Evolutionary conservation across 495 filamentous ascomycete genomes (phyloP), one percentile per base, ranked within the genome.

Genomic region (Bacidia gigantensis): DNA sequence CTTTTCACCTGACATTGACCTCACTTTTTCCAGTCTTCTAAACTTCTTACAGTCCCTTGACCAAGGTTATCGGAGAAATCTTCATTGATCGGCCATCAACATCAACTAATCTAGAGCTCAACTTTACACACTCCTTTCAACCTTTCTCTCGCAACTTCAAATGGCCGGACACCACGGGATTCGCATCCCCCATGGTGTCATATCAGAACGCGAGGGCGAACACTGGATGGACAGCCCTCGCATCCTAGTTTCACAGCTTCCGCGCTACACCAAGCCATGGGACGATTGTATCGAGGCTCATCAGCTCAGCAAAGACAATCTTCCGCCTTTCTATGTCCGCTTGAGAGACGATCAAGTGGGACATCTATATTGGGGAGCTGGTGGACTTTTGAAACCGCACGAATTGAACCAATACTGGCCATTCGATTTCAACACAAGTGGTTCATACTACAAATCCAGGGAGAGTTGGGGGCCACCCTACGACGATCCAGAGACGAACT

Each of bases 281-380:
- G n/a, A n/a, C 0, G 7, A 29, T 17, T 17, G 14, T 11, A 53
- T 53, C 14, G 14, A 40, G 21, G 11, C 17, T n/a, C 7, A 23
- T 5, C 10, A 53, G 5, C 51, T 53, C 3, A 2, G 26, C 11
- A 25, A 26, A 20, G 43, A 47, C 18, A 47, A 53, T 26, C 51
- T 53, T 1, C 51, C 26, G 0, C 51, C 51, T 1, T 53, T 53
- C 26, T 39, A 53, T 20, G 51, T 53, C 17, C 51, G 43, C 1
- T 43, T 53, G 2, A 3, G 25, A 35, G 51, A 53, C 21, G 26
- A 39, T 17, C 51, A 53, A 47, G 51, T 53, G 1, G 51, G 43
- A 0, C 43, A 47, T 5, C 26, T 53, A 20, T 17, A 2, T 10
- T 20, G 2, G 40, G 17, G 18, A 44, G 26, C 11, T 12, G 26